Base-by-base conservation (phyloP, 768 basidiomycete species). In the Lactarius pseudohatsudake region DNA sequence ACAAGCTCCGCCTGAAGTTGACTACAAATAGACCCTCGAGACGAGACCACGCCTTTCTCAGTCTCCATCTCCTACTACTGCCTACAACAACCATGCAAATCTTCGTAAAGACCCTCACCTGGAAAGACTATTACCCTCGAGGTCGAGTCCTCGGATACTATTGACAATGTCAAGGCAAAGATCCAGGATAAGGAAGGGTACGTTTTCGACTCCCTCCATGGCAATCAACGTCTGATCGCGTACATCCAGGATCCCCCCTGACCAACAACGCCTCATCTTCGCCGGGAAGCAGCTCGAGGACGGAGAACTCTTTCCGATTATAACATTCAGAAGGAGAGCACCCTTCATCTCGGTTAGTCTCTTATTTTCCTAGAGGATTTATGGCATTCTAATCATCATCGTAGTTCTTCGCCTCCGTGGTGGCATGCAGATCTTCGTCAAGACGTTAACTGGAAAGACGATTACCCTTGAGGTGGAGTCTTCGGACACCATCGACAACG, bases 131-230 rank as follows among this genome's bases (percentile, higher is more conserved):
- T 89, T 77, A 88, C 87, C 61, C 84, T 88, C 64, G 87, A 88
- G 81, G 86, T 87, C 58, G 87, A 87, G 77, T 86, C 85, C 55
- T 87, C 86, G 3, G 86, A 87, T 74, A 87, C 86, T 67, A 87
- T 88, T 67, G 86, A 87, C 72, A 87, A 87, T 62, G 86, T 87
- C 60, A 88, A 87, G 79, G 84, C 87, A 73, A 92, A 92, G 85
- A 92, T 92, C 73, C 91, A 93, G 77, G 91, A 93, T 79, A 92
- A 93, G 81, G 91, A 92, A 76, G 88, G 87, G 89, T 87, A 68
- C 74, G 84, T 74, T 10, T 53, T 7, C 43, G 38, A 41, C 30
- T 3, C 43, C 8, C 4, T 10, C 1, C 13, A 2, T 28, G 2
- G 10, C 20, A n/a, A 22, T 9, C 41, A 15, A 10, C 1, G 32